Percentiles rank a stretch among this genome's conserved stretches.
These are phyloP conservation scores for Pterocarpus macrocarpus DNA, from an alignment of 306 rosid species.

Conservation along the genomic window DNA sequence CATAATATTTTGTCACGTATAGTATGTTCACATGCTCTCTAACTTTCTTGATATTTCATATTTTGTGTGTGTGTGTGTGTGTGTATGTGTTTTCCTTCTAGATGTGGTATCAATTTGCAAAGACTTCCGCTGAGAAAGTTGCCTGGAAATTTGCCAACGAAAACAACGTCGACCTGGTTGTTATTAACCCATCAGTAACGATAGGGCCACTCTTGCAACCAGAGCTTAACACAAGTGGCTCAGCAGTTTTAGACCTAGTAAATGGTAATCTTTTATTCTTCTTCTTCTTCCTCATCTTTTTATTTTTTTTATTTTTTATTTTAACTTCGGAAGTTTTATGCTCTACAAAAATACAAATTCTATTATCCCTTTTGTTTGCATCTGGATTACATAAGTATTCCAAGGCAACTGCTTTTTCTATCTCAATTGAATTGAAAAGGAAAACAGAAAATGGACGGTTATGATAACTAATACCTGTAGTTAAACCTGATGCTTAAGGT, in stretches of 20 bases:
- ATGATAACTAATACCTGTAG: too few relatives aligned
- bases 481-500: too few relatives aligned
- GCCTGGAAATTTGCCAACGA: conserved; percentile 79
- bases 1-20: too few relatives aligned
- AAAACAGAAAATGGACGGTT: too few relatives aligned
- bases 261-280: conserved; percentile 49
- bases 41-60: background rate
- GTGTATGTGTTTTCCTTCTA: conserved; percentile 6
- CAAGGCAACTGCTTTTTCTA: too few relatives aligned
- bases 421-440: too few relatives aligned
- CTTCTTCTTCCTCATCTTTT: too few relatives aligned
- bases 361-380: background rate
- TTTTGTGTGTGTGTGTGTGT: background rate
- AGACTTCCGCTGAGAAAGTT: conserved; percentile 78
- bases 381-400: background rate
- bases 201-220: conserved; percentile 82
- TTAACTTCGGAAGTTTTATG: background rate
- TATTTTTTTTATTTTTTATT: too few relatives aligned
- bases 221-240: conserved; percentile 62
- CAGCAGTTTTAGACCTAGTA: conserved; percentile 52
- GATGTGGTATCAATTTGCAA: conserved; percentile 68
- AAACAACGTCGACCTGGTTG: conserved; percentile 75
- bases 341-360: background rate
- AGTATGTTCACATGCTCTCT: too few relatives aligned
- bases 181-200: conserved; percentile 73